These are phyloP conservation scores for Mortierella sp. DNA, from an alignment of 371 early-diverging fungal species.

Conservation along the genomic window DNA sequence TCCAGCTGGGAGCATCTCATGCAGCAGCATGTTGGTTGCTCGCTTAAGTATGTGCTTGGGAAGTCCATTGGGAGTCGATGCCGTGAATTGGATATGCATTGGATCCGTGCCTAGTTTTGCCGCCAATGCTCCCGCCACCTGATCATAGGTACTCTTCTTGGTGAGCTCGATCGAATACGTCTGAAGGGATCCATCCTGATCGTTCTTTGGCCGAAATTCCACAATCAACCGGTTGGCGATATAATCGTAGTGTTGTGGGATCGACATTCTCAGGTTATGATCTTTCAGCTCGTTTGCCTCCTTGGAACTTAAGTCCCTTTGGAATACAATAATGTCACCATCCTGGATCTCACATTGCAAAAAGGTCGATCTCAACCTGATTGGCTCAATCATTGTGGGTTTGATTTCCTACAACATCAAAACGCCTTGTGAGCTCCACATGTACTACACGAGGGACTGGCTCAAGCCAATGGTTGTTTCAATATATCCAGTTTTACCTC, in stretches of 20 bases:
- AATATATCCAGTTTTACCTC: slow-evolving; percentile 61
- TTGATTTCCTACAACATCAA: slow-evolving; percentile 78
- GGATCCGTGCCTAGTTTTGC: slow-evolving; percentile 69
- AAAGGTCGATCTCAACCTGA: slow-evolving; percentile 76
- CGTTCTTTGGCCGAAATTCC: slow-evolving; percentile 70
- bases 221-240: slow-evolving; percentile 74
- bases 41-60: slow-evolving; percentile 62
- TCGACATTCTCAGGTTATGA: slow-evolving; percentile 56
- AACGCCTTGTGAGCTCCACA: background rate
- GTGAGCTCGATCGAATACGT: slow-evolving; percentile 62
- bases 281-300: slow-evolving; percentile 55
- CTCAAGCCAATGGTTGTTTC: too few relatives aligned
- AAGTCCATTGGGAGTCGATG: slow-evolving; percentile 48
- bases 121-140: slow-evolving; percentile 64
- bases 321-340: slow-evolving; percentile 93
- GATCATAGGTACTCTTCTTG: slow-evolving; percentile 74
- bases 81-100: slow-evolving; percentile 72
- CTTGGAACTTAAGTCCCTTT: slow-evolving; percentile 62
- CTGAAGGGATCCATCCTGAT: slow-evolving; percentile 42
- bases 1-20: slow-evolving; percentile 68
- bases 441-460: background rate
- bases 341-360: slow-evolving; percentile 82
- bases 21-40: slow-evolving; percentile 60
- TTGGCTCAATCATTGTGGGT: slow-evolving; percentile 85
- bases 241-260: slow-evolving; percentile 79